Conservation (phyloP, 2,329 filamentous ascomycete species). For the Trichoderma sp. region DNA sequence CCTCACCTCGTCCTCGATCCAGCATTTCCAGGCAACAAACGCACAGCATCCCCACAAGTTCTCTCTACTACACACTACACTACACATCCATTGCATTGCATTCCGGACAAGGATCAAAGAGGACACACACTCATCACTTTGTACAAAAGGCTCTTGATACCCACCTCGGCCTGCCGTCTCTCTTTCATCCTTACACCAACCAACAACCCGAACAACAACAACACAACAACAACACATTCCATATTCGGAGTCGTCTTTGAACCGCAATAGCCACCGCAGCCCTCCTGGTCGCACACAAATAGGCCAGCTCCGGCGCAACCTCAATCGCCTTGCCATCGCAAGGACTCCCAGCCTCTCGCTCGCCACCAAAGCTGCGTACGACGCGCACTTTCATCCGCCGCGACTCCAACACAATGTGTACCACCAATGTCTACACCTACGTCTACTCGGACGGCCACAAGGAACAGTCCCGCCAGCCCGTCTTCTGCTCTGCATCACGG, state of each 20-base stretch:
- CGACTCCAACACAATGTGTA: conserved; percentile 46
- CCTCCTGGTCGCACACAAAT: neutral
- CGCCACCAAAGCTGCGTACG: conserved; percentile 1
- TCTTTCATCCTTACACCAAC: conserved; percentile 11
- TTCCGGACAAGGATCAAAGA: conserved; percentile 11
- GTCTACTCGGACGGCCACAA: conserved; percentile 44
- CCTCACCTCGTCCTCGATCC: conserved; percentile 18
- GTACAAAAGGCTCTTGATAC: conserved; percentile 14
- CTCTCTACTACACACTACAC: neutral
- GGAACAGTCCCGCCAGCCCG: conserved; percentile 34
- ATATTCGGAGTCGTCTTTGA: neutral
- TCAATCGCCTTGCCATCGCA: neutral
- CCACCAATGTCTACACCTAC: conserved; percentile 46
- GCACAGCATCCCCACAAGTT: conserved; percentile 11
- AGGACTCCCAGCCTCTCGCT: neutral
- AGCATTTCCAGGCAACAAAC: conserved; percentile 19
- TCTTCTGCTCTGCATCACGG: conserved; percentile 40
- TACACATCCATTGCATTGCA: neutral
- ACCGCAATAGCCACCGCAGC: neutral
- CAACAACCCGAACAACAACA: conserved; percentile 8
- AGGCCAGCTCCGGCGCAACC: neutral
- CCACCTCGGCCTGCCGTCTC: neutral
- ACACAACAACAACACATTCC: neutral
- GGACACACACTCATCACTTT: neutral
- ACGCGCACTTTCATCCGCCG: conserved; percentile 5